Percentiles rank a stretch among this genome's conserved stretches.
These are phyloP conservation scores for Talaromyces funiculosus DNA, from an alignment of 2,329 filamentous ascomycete genomes.

Conservation along the genomic window DNA sequence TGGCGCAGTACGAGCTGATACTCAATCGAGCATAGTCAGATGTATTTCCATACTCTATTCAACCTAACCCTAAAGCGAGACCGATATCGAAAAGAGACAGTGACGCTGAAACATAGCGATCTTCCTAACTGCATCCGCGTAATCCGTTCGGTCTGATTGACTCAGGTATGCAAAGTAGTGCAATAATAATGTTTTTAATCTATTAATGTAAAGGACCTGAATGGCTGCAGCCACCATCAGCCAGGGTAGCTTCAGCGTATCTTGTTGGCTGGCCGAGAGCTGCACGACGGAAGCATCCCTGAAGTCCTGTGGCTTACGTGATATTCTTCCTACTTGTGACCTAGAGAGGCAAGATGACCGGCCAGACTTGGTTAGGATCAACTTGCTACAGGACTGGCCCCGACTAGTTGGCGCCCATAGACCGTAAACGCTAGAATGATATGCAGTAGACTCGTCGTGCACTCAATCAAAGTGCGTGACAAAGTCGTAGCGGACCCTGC, in stretches of 20 bases:
- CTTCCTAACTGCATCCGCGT: background rate
- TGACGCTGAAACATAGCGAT: background rate
- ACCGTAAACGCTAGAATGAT: constrained; percentile 17
- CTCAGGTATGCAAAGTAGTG: background rate
- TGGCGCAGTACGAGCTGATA: background rate
- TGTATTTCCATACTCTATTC: background rate
- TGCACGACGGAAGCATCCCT: constrained; percentile 2
- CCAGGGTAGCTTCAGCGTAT: background rate
- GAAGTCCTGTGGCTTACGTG: background rate
- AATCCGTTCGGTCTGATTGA: background rate
- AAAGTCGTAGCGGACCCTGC: constrained; percentile 8
- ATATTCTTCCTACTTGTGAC: background rate
- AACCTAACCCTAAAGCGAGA: background rate
- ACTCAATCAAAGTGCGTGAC: constrained; percentile 17
- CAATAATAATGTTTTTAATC: no score
- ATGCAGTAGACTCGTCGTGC: constrained; percentile 18
- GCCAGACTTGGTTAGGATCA: background rate
- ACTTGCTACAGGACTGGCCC: background rate
- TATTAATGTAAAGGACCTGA: background rate
- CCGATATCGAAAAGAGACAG: background rate
- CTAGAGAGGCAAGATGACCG: background rate
- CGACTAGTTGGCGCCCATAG: constrained; percentile 12
- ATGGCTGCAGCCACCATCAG: constrained; percentile 1
- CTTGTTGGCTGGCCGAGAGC: constrained; percentile 2
- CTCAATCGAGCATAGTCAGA: background rate